Evolutionary conservation across 2,329 filamentous ascomycete species (phyloP), one percentile per base, ranked within the genome.

Genomic region (Hypoxylon sp.): DNA sequence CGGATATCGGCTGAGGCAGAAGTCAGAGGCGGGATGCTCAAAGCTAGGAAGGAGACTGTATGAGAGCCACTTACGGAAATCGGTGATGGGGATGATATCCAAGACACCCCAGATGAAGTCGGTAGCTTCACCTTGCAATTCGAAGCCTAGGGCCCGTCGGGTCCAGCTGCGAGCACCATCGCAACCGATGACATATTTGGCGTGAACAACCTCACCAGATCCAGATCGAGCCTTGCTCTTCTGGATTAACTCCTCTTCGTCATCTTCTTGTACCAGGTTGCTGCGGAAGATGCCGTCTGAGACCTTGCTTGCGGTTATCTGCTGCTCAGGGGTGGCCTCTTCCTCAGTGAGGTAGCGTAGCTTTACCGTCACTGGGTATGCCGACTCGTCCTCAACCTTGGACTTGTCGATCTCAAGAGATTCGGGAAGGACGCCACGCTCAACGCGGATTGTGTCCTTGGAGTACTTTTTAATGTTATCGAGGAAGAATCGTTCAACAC

Each of bases 401-500:
- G 77, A 72, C 53, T 85, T 81, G 57, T 89, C 84, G 32, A 90
- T 82, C 1, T 80, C 73, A 1, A 91, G 77, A 0, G 78, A 77
- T 39, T 84, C 81, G 0, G 88, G 88, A 7, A 90, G 74, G 1
- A 89, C 82, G 0, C 83, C 84, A 3, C 88, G 81, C 68, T 91
- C 88, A 11, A 91, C 81, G 4, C 74, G 71, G 48, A 88, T 82
- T 15, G 68, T 62, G 43, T 73, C 72, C 10, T 84, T 81, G 2
- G 82, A 84, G 69, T 85, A 75, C 55, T 85, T 76, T 65, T 82
- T 81, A 53, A 90, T 85, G 47, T 84, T 82, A 64, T 90, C 87
- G 0, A 89, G 79, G 68, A 91, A 88, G 72, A 89, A 89, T 1
- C 83, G 79, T 72, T 92, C 90, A 62, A 92, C 87, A 1, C 89